Evolutionary conservation across 495 filamentous ascomycete species (phyloP).

Genomic region (Daldinia concentrica): DNA sequence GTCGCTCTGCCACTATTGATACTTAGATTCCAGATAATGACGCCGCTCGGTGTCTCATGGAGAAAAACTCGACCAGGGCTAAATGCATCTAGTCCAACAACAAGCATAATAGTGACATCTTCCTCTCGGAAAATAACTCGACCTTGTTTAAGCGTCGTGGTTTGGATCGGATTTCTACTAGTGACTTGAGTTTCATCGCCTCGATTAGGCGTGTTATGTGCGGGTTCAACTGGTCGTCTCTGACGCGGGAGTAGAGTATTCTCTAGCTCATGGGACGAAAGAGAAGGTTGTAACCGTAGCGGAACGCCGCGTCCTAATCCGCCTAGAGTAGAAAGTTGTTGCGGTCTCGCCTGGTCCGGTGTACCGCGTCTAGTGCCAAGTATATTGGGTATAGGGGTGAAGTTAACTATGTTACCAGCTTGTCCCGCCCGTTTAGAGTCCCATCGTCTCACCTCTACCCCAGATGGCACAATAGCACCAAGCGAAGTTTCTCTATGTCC

Average conservation of each 20-base stretch:
- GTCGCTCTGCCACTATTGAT: not conserved
- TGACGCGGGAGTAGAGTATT: not conserved
- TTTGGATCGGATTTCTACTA: not conserved
- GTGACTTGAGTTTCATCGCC: no score
- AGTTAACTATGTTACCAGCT: not conserved
- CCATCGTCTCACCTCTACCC: slow-evolving; percentile 33
- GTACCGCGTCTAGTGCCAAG: not conserved
- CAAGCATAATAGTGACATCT: not conserved
- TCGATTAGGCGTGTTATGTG: not conserved
- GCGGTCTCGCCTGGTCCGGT: not conserved
- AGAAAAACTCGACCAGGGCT: not conserved
- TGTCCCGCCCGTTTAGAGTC: slow-evolving; percentile 3
- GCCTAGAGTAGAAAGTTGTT: not conserved
- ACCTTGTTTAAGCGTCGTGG: not conserved
- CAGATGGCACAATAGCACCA: slow-evolving; percentile 34
- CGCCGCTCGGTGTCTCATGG: not conserved
- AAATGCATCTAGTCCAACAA: not conserved
- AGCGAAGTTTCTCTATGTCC: slow-evolving; percentile 15
- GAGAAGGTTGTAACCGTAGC: not conserved
- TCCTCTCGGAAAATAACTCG: slow-evolving; percentile 1
- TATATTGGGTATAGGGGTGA: not conserved
- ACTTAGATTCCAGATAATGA: slow-evolving; percentile 17
- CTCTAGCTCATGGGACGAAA: not conserved
- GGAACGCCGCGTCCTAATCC: not conserved
- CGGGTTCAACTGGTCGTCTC: not conserved